Conservation (phyloP, 2,329 filamentous ascomycete species). For the Rhynchosporium agropyri region DNA sequence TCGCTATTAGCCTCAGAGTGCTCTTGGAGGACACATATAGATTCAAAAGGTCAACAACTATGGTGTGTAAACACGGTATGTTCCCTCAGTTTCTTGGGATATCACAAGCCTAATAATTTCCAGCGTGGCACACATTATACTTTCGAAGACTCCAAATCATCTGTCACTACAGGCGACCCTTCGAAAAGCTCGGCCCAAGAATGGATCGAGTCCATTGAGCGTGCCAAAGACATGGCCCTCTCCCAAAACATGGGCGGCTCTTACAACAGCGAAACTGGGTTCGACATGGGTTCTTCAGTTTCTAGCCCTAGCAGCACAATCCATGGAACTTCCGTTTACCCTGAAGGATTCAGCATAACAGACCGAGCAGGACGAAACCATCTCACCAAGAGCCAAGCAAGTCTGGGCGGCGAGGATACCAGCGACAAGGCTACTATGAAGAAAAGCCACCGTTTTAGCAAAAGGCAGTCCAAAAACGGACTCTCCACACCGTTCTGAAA, state of each 20-base stretch:
- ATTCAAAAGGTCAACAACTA: conserved; percentile 82
- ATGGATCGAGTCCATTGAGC: conserved; percentile 88
- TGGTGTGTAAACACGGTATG: conserved; percentile 95
- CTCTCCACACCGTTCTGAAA: conserved; percentile 80
- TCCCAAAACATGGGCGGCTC: conserved; percentile 69
- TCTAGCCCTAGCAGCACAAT: conserved; percentile 76
- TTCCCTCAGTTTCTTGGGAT: conserved; percentile 10
- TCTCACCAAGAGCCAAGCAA: conserved; percentile 61
- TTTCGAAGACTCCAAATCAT: conserved; percentile 89
- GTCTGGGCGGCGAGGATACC: conserved; percentile 49
- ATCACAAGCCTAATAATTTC: conserved; percentile 22
- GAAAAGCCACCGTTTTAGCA: conserved; percentile 77
- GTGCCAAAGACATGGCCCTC: conserved; percentile 80
- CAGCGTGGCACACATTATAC: conserved; percentile 83
- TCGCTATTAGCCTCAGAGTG: conserved; percentile 78
- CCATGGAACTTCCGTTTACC: conserved; percentile 58
- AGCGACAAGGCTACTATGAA: conserved; percentile 44
- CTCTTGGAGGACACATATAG: conserved; percentile 76
- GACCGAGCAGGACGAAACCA: conserved; percentile 60
- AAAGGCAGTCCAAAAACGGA: conserved; percentile 92
- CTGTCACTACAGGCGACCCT: conserved; percentile 59
- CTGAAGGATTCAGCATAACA: conserved; percentile 53
- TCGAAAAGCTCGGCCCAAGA: conserved; percentile 76
- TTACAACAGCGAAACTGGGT: conserved; percentile 68
- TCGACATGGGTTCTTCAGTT: conserved; percentile 70